Evolutionary conservation across 2,329 filamentous ascomycete species (phyloP), one percentile per base, ranked within the genome.

Genomic region (Xylaria sp.): DNA sequence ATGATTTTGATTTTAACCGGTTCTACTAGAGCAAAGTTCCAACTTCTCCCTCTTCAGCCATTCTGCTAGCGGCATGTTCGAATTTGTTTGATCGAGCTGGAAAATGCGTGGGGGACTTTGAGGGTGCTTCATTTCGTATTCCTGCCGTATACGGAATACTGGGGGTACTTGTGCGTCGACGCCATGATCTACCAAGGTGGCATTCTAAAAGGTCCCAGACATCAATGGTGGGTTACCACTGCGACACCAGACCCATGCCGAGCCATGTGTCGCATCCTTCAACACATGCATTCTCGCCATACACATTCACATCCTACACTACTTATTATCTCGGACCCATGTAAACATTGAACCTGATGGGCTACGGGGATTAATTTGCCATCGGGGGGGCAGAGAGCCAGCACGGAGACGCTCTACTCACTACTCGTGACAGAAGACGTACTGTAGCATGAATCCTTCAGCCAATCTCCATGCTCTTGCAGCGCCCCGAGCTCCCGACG

Each of bases 181-280:
- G 15, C 43, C 27, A 21, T 29, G 58, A 38, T 29, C 19, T 55
- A 52, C 43, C 17, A 64, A 47, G 58, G 62, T 64, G 31, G 29
- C 62, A 65, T 60, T 52, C 23, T 21, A 63, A 62, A 65, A 65
- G 62, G 55, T 60, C 59, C 62, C 60, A 57, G 31, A 51, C 59
- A 64, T 59, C 38, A 51, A 41, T 13, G 31, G 44, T 41, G 46
- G 51, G 52, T 59, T 57, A 38, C 54, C 19, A 56, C 31, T 51
- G 37, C 58, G 23, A 56, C 53, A 37, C 37, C 15, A 37, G 53
- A 58, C 46, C 61, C 47, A 54, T 57, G 53, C 31, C 25, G 21
- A 58, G 58, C 61, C 61, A 62, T 64, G 58, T 64, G 58, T 58
- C 54, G 58, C 58, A 60, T 57, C 57, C 55, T 62, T 56, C 58